A percentile compares a stretch with the other conserved stretches of the same genome.
These are phyloP conservation scores for Aspergillus ustus DNA, from an alignment of 2,329 filamentous ascomycete genomes.

Conservation along the genomic window DNA sequence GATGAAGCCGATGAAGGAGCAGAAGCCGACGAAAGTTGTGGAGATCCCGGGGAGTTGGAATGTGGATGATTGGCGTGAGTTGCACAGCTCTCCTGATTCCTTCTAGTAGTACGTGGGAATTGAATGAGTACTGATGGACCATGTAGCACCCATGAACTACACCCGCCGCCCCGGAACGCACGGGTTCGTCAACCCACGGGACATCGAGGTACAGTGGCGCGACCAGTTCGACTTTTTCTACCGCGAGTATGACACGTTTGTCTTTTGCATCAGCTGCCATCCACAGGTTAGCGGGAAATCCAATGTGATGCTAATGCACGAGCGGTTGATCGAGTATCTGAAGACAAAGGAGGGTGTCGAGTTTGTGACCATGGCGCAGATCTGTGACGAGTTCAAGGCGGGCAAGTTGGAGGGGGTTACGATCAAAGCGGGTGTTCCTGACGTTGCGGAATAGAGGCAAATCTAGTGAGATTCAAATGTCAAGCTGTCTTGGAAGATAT, in stretches of 20 bases:
- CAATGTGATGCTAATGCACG: conserved; percentile 63
- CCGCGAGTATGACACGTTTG: conserved; percentile 59
- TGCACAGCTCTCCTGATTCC: no score
- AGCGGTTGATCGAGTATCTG: conserved; percentile 55
- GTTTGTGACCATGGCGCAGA: conserved; percentile 33
- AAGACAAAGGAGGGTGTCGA: conserved; percentile 28
- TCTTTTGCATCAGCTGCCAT: conserved; percentile 5
- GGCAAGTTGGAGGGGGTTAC: not conserved
- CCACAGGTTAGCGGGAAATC: conserved; percentile 11
- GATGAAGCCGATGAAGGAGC: conserved; percentile 56
- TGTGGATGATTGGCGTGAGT: conserved; percentile 47
- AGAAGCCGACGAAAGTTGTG: conserved; percentile 44
- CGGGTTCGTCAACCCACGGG: conserved; percentile 62
- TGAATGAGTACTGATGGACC: no score
- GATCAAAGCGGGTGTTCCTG: not conserved
- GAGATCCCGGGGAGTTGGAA: conserved; percentile 53
- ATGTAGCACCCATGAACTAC: no score
- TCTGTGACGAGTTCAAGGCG: conserved; percentile 21
- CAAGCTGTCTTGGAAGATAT: no score
- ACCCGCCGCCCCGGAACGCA: conserved; percentile 38
- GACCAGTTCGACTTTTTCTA: conserved; percentile 72
- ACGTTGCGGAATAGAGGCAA: no score
- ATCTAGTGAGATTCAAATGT: no score
- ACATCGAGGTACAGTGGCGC: conserved; percentile 66
- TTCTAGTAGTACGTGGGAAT: no score